Evolutionary conservation across 768 basidiomycete genomes (phyloP).

Genomic region (Amanita brunnescens): DNA sequence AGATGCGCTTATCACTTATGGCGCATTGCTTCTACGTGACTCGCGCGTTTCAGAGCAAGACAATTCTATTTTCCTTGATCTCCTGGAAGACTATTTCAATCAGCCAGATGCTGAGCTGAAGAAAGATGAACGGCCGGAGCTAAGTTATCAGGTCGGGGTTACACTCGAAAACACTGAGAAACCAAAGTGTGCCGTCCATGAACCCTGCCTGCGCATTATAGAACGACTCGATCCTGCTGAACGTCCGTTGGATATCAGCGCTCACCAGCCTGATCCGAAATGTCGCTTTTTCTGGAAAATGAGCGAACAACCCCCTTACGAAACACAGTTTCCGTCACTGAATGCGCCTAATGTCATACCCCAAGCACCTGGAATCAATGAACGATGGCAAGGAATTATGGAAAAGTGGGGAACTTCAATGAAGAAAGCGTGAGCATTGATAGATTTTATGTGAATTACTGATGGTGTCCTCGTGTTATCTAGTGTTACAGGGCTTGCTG

Average conservation of each 20-base stretch:
- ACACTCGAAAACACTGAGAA: conserved; percentile 97
- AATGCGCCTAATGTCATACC: conserved; percentile 84
- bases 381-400: conserved; percentile 66
- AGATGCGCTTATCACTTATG: conserved; percentile 72
- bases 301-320: conserved; percentile 64
- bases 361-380: conserved; percentile 42
- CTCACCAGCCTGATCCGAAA: conserved; percentile 84
- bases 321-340: conserved; percentile 66
- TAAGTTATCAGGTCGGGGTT: conserved; percentile 88
- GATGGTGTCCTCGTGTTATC: conserved; percentile 4
- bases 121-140: conserved; percentile 76
- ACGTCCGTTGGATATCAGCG: conserved; percentile 76
- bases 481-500: conserved; percentile 79
- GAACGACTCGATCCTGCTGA: conserved; percentile 66
- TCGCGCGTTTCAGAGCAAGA: conserved; percentile 77
- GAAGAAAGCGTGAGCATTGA: conserved; percentile 67
- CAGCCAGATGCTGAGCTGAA: conserved; percentile 54
- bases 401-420: conserved; percentile 83
- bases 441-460: not conserved
- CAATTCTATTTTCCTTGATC: conserved; percentile 76
- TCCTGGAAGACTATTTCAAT: conserved; percentile 90
- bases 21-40: conserved; percentile 81
- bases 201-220: conserved; percentile 77
- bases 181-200: conserved; percentile 75
- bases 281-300: conserved; percentile 92